Evolutionary conservation across 345 rosid species (phyloP), one percentile per base, ranked within the genome.

Genomic region (Boechera divaricarpa): DNA sequence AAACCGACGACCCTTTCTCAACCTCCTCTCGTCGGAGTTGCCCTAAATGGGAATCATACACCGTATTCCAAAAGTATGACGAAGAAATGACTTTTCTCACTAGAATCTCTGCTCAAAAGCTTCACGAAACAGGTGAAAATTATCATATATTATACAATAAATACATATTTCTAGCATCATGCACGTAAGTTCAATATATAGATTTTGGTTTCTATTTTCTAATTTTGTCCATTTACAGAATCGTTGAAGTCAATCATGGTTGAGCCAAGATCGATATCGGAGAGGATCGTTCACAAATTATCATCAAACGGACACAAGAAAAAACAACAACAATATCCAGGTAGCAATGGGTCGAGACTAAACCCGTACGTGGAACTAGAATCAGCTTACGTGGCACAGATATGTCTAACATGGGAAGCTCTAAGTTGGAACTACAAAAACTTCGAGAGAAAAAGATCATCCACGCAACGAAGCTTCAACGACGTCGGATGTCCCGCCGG

Each of bases 351-450:
- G 54, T 81, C 82, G 3, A 90, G 82, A 11, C 90, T 77, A n/a
- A 91, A 96, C 81, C 99, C 98, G 0, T 93, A 93, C 77, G 90
- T 82, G 44, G 98, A 93, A 67, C 85, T 96, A 36, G 99, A 96
- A 82, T 82, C 88, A 6, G 87, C 98, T 1, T 93, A 96, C 69
- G 96, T 90, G 39, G 98, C 99, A 67, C 96, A 91, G 51, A 87
- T 93, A 24, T 96, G 98, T 86, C 75, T 89, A 79, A 89, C 99
- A 32, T 93, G 97, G 99, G 99, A 93, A 81, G 98, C 99, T 38
- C 85, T 96, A 28, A 93, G 89, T 66, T 96, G 93, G 93, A 96
- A 91, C 81, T 93, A 92, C 91, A 96, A 80, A 68, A 90, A 83
- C 81, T 93, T 96, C 63, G 88, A 86, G 59, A 83, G 80, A 1